These are phyloP conservation scores for Planoprotostelium fungivorum DNA, from an alignment of 78 protist genomes.

Conservation along the genomic window DNA sequence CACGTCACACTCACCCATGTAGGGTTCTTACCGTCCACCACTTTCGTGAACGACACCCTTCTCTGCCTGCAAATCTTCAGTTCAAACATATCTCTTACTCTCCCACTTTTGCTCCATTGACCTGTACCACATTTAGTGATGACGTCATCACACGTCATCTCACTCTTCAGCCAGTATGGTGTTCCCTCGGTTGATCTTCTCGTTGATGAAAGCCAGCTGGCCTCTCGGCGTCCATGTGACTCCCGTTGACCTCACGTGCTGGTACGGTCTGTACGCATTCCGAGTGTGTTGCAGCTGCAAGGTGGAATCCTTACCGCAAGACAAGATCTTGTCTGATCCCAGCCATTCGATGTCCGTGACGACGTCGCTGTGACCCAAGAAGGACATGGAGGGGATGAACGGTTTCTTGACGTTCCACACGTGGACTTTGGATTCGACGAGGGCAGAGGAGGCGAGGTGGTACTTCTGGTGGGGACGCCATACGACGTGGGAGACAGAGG, in stretches of 20 bases:
- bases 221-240: conserved; percentile 31
- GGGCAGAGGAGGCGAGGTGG: conserved; percentile 63
- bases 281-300: conserved; percentile 6
- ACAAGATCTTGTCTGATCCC: conserved; percentile 2
- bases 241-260: conserved; percentile 48
- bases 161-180: not conserved
- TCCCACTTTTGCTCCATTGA: not conserved
- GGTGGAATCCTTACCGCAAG: conserved; percentile 47
- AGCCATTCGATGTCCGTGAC: conserved; percentile 53
- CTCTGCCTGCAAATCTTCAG: not conserved
- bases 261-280: conserved; percentile 46
- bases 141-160: too few species aligned
- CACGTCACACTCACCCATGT: not conserved
- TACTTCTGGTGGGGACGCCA: conserved; percentile 56
- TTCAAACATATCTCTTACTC: not conserved
- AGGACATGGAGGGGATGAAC: conserved; percentile 43
- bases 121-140: not conserved
- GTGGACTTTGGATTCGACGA: conserved; percentile 57
- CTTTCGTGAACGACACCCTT: not conserved
- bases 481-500: conserved; percentile 49
- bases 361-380: conserved; percentile 52
- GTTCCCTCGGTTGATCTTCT: conserved; percentile 36
- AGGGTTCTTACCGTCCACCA: too few species aligned
- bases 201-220: conserved; percentile 26
- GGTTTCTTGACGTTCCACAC: conserved; percentile 64